phyloP scores from a whole-genome alignment of 192 early-diverging fungal species.

The Radiomyces spectabilis region DNA sequence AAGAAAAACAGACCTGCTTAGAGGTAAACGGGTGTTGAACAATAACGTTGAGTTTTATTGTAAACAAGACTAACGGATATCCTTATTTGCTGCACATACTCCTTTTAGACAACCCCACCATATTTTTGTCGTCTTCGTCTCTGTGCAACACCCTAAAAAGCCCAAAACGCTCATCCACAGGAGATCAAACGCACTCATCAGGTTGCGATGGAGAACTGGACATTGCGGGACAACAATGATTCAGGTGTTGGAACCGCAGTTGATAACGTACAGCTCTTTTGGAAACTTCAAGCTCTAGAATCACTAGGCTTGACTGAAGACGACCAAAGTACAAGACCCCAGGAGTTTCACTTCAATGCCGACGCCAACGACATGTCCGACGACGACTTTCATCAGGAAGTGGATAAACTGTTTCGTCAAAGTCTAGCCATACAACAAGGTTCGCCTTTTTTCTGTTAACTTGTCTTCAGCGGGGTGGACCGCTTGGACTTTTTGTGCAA shows the following conservation, averaged over 20 bases:
- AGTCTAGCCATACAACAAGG: slow-evolving; percentile 11
- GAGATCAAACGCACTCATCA: no score
- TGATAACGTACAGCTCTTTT: slow-evolving; percentile 8
- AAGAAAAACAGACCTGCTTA: no score
- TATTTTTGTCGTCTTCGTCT: no score
- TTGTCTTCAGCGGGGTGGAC: not conserved
- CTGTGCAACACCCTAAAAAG: no score
- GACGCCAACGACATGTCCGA: not conserved
- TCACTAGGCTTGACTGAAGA: slow-evolving; percentile 2
- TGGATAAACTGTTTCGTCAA: slow-evolving; percentile 21
- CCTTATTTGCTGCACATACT: no score
- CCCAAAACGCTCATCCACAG: no score
- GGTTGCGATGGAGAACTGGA: slow-evolving; percentile 23
- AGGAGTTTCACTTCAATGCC: not conserved
- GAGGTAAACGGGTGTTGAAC: no score
- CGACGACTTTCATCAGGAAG: slow-evolving; percentile 10
- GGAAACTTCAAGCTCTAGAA: slow-evolving; percentile 17
- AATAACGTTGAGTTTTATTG: no score
- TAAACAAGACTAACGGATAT: no score
- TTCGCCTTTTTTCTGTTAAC: not conserved
- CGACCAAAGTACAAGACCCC: not conserved
- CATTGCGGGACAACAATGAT: slow-evolving; percentile 9
- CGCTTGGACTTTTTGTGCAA: not conserved
- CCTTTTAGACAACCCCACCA: no score
- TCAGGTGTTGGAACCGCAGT: slow-evolving; percentile 1